Conservation (phyloP, 495 filamentous ascomycete genomes). For the Tuber calosporum region DNA sequence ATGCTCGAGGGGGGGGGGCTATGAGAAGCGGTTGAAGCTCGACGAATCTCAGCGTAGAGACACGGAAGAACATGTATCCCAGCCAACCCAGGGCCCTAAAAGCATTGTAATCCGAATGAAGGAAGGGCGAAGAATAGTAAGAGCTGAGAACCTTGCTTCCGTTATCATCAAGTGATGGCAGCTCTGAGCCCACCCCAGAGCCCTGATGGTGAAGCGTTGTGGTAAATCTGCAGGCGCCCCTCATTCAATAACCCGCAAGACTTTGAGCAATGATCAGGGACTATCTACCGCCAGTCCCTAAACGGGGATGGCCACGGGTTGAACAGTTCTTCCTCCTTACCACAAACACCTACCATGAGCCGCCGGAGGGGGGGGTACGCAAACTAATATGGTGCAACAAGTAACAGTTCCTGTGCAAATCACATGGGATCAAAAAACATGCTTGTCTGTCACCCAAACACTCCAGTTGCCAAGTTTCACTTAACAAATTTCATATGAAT, state of each 20-base stretch:
- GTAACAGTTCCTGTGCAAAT: too few relatives aligned
- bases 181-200: background rate
- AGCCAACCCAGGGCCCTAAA: background rate
- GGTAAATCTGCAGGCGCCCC: too few relatives aligned
- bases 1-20: background rate
- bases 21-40: background rate
- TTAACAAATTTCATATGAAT: too few relatives aligned
- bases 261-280: background rate
- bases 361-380: too few relatives aligned
- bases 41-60: background rate
- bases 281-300: background rate
- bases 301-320: background rate
- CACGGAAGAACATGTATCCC: background rate
- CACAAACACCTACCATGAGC: background rate
- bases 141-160: background rate
- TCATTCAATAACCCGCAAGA: background rate
- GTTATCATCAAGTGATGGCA: background rate
- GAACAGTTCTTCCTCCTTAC: background rate
- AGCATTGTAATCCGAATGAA: background rate
- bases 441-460: too few relatives aligned
- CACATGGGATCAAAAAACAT: too few relatives aligned
- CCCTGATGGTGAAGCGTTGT: background rate
- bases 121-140: background rate
- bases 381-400: too few relatives aligned
- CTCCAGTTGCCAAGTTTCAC: too few relatives aligned